Percentiles rank a stretch among this genome's conserved stretches.
Evolutionary conservation across 1,284 basidiomycete genomes (phyloP).

Genomic region (Microbotryum scabiosae): DNA sequence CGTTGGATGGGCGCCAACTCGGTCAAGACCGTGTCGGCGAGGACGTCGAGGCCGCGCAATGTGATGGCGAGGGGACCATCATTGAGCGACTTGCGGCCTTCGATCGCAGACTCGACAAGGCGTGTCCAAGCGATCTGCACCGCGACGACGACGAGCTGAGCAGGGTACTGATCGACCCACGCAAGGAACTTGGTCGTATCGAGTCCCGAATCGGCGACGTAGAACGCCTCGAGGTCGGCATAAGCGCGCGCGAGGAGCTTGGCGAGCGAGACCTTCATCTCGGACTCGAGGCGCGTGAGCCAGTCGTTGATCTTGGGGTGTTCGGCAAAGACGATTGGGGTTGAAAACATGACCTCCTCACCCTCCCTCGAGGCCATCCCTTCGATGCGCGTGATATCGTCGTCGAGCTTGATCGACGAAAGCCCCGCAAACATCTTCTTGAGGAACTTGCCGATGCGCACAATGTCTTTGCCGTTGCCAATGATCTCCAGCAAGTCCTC

Average conservation of each 20-base stretch:
- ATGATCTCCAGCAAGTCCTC: constrained; percentile 98
- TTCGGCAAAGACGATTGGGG: constrained; percentile 79
- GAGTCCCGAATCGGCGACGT: constrained; percentile 49
- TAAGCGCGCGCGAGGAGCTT: constrained; percentile 69
- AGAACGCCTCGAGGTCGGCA: constrained; percentile 70
- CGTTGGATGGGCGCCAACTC: constrained; percentile 82
- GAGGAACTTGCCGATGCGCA: constrained; percentile 94
- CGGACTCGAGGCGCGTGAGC: constrained; percentile 82
- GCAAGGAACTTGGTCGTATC: constrained; percentile 60
- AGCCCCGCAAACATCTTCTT: constrained; percentile 99
- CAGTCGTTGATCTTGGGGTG: constrained; percentile 98
- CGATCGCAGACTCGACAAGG: constrained; percentile 67
- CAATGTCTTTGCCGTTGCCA: constrained; percentile 97
- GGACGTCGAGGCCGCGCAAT: constrained; percentile 74
- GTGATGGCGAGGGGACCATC: constrained; percentile 67
- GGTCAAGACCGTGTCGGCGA: constrained; percentile 89
- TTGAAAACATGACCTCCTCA: constrained; percentile 77
- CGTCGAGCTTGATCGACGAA: constrained; percentile 74
- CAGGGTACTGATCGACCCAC: constrained; percentile 91
- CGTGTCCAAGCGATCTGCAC: constrained; percentile 90
- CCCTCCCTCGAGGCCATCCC: constrained; percentile 92
- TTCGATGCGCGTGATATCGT: constrained; percentile 71
- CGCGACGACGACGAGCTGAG: constrained; percentile 89
- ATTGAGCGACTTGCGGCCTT: constrained; percentile 48
- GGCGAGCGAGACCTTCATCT: constrained; percentile 90